These are phyloP conservation scores for Alternaria triticimaculans DNA, from an alignment of 2,329 filamentous ascomycete species.

Conservation along the genomic window DNA sequence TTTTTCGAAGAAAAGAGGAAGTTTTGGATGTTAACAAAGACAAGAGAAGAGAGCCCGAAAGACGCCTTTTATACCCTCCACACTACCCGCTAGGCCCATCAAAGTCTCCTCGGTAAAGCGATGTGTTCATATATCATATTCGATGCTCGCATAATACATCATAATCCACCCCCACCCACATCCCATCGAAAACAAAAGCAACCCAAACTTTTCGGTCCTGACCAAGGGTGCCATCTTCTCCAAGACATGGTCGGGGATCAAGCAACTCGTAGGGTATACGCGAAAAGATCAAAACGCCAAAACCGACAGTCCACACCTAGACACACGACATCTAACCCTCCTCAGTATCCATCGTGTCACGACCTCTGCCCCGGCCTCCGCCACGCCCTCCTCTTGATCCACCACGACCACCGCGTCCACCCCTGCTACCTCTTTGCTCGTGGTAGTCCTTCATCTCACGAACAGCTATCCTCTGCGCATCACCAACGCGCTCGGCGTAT, in stretches of 20 bases:
- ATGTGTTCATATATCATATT: not conserved
- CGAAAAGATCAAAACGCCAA: not conserved
- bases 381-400: constrained; percentile 19
- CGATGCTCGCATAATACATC: not conserved
- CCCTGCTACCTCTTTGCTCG: constrained; percentile 68
- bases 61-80: not conserved
- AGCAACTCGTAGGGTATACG: constrained; percentile 13
- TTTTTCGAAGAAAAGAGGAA: not conserved
- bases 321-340: constrained; percentile 60
- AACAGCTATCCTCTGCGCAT: constrained; percentile 81
- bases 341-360: constrained; percentile 76
- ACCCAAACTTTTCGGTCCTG: constrained; percentile 1
- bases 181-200: not conserved
- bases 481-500: constrained; percentile 76
- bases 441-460: constrained; percentile 81
- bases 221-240: constrained; percentile 8
- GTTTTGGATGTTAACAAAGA: not conserved
- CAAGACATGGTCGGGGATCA: constrained; percentile 5
- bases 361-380: constrained; percentile 53
- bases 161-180: not conserved
- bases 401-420: constrained; percentile 53
- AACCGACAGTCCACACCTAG: not conserved
- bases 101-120: not conserved
- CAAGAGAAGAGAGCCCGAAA: not conserved
- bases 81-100: not conserved